Evolutionary conservation across 2,329 filamentous ascomycete genomes (phyloP), one percentile per base, ranked within the genome.

Genomic region (Didymella keratinophila): DNA sequence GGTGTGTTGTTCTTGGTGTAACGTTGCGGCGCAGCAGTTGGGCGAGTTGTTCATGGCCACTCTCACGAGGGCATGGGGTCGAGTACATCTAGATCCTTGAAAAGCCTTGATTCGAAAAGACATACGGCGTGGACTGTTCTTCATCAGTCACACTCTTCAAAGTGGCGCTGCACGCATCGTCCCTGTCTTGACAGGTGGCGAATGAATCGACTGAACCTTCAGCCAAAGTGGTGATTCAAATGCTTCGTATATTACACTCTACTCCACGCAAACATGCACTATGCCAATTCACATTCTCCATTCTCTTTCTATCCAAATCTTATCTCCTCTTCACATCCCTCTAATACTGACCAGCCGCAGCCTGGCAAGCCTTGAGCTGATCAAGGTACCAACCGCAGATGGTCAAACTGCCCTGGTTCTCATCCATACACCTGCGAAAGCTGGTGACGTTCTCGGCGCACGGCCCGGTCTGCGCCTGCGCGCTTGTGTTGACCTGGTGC

Each of bases 301-400:
- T 20, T 25, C 30, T 36, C 20, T 45, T 45, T 8, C 43, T 32
- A 20, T 20, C 41, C 23, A 25, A 6, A 3, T 2, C 4, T 5
- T 7, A 37, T 8, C 16, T 9, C n/a, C n/a, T 30, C 36, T 50
- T n/a, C 23, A 10, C 9, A 28, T 16, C 14, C 12, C 28, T 11
- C 75, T 82, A 83, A 68, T 83, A 83, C 74, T 79, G 79, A 43
- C 72, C 71, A 55, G 81, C 79, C 18, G 80, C 79, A 50, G 71
- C 63, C 78, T 83, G 81, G 66, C 81, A 83, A 18, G 80, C 80
- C 79, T 83, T 83, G 41, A 99, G 84, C 86, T 99, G 94, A 79
- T 99, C 95, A 71, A 99, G 82, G 79, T 99, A 99, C 93, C 94
- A 99, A 68, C 91, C 90, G 83, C 95, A 99, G 76, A 97, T 96